Conservation (phyloP, 352 stramenopile genomes). For the Phytophthora litchii region DNA sequence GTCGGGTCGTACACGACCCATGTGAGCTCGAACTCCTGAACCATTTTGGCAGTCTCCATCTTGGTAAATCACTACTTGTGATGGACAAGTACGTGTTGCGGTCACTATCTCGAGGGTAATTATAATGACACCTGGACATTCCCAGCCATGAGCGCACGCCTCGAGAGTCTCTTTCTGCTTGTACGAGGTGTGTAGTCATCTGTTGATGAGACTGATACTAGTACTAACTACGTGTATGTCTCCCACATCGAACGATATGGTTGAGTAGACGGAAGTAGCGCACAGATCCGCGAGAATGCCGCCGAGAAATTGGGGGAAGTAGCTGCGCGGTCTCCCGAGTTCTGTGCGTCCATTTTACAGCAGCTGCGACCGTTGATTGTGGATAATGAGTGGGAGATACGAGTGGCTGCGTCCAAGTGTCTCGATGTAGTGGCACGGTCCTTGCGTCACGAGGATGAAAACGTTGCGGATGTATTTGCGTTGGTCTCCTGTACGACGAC, state of each 20-base stretch:
- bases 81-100: constrained; percentile 5
- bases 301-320: constrained; percentile 75
- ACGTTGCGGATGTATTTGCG: constrained; percentile 52
- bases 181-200: constrained; percentile 48
- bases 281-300: constrained; percentile 71
- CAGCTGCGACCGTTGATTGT: constrained; percentile 62
- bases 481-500: constrained; percentile 42
- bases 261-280: constrained; percentile 65
- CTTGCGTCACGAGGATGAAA: constrained; percentile 32
- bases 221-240: neutral
- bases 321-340: constrained; percentile 48
- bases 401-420: constrained; percentile 71
- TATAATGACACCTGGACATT: constrained; percentile 6
- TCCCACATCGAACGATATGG: constrained; percentile 14
- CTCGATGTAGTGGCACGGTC: constrained; percentile 58
- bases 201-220: neutral
- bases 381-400: constrained; percentile 69
- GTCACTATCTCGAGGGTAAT: constrained; percentile 8
- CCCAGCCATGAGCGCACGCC: constrained; percentile 38
- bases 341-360: constrained; percentile 59
- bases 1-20: constrained; percentile 84
- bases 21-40: constrained; percentile 83
- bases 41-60: constrained; percentile 25
- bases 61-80: constrained; percentile 3
- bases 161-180: constrained; percentile 83